These are phyloP conservation scores for Cicer chorassanicum DNA, from an alignment of 306 rosid genomes.

Conservation along the genomic window DNA sequence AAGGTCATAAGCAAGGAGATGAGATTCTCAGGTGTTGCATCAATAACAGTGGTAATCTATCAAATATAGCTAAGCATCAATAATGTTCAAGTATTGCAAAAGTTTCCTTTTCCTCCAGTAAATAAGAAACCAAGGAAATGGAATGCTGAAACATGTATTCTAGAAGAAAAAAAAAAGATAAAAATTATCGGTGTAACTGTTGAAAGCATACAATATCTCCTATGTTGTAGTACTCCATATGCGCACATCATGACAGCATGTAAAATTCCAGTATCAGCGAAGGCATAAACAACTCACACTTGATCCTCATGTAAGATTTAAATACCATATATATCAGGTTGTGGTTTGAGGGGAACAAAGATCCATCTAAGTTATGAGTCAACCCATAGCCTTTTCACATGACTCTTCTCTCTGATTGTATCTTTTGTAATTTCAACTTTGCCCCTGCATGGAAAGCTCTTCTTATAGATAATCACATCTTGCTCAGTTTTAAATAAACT, in stretches of 20 bases:
- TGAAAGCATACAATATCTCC: constrained; percentile 37
- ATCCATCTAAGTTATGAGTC: constrained; percentile 30
- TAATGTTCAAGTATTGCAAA: constrained; percentile 72
- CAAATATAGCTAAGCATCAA: constrained; percentile 52
- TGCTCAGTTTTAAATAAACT: constrained; percentile 5
- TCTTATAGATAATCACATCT: constrained; percentile 16
- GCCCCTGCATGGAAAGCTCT: constrained; percentile 7
- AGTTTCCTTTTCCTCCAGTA: constrained; percentile 66
- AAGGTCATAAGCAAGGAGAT: neutral
- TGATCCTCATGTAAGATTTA: constrained; percentile 25
- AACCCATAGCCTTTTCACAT: constrained; percentile 17
- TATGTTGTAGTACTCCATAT: neutral
- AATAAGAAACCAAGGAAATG: constrained; percentile 39
- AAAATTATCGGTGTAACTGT: neutral
- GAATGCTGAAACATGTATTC: constrained; percentile 13
- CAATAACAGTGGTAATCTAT: neutral
- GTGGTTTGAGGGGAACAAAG: constrained; percentile 33
- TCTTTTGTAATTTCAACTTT: constrained; percentile 27
- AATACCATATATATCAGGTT: constrained; percentile 25
- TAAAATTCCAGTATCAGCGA: constrained; percentile 1
- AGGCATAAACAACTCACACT: constrained; percentile 20
- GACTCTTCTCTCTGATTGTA: constrained; percentile 33
- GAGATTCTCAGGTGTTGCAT: neutral
- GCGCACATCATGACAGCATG: constrained; percentile 32
- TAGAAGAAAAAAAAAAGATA: neutral